These are phyloP conservation scores for Cydonia oblonga DNA, from an alignment of 331 rosid genomes.

Conservation along the genomic window DNA sequence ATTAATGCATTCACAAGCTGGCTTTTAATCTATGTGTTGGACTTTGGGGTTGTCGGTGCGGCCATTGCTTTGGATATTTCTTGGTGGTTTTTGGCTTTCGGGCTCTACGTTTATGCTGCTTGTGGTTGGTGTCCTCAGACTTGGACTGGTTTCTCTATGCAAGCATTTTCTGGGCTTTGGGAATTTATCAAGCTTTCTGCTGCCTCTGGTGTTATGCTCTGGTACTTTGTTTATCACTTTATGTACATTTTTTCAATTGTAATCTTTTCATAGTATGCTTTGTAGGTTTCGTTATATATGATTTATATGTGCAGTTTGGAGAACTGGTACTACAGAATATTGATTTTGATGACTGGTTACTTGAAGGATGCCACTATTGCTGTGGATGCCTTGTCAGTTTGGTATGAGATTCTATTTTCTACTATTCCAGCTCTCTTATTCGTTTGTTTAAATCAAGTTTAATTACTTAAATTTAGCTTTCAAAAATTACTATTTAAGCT, in stretches of 20 bases:
- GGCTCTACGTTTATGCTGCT: conserved; percentile 26
- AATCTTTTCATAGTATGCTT: background rate
- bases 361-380: conserved; percentile 17
- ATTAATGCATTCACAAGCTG: conserved; percentile 32
- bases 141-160: conserved; percentile 55
- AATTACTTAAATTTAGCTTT: background rate
- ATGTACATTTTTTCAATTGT: background rate
- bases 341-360: conserved; percentile 21
- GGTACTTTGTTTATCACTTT: background rate
- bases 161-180: conserved; percentile 69
- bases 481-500: background rate
- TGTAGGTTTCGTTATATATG: background rate
- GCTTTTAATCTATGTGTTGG: conserved; percentile 38
- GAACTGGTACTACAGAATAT: conserved; percentile 30
- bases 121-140: conserved; percentile 63
- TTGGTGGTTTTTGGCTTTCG: conserved; percentile 67
- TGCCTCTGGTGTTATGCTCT: conserved; percentile 68
- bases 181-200: conserved; percentile 53
- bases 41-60: conserved; percentile 55
- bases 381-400: conserved; percentile 23
- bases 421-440: background rate
- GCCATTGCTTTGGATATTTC: conserved; percentile 59
- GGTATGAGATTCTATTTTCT: conserved; percentile 5
- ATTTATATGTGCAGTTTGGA: conserved; percentile 13
- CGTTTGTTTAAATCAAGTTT: background rate